A percentile compares a stretch with the other conserved stretches of the same genome.
phyloP scores from a whole-genome alignment of 108 stramenopile genomes.

The Asterionellopsis glacialis region DNA sequence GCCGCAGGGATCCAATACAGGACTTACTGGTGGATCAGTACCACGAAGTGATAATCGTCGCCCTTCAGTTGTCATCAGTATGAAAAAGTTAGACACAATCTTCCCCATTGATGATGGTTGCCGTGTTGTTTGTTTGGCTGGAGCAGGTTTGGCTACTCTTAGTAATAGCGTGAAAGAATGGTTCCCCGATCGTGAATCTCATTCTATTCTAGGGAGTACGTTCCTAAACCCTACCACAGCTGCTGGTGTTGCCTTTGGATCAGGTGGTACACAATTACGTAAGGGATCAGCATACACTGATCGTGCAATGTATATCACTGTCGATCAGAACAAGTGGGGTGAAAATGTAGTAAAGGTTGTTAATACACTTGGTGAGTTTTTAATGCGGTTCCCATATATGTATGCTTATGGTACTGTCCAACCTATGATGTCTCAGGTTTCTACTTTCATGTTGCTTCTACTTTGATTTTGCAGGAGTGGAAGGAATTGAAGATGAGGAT shows the following conservation, averaged over 20 bases:
- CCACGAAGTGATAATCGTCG: slow-evolving; percentile 44
- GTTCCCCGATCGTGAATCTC: slow-evolving; percentile 79
- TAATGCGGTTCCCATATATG: too few relatives aligned
- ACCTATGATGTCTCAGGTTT: too few relatives aligned
- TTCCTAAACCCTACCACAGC: slow-evolving; percentile 86
- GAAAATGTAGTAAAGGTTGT: slow-evolving; percentile 56
- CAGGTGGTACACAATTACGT: slow-evolving; percentile 74
- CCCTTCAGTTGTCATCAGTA: slow-evolving; percentile 60
- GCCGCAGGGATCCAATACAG: slow-evolving; percentile 76
- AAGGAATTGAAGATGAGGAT: slow-evolving; percentile 61
- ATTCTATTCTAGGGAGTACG: slow-evolving; percentile 71
- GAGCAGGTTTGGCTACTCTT: slow-evolving; percentile 64
- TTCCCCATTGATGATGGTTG: slow-evolving; percentile 80
- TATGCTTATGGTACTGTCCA: too few relatives aligned
- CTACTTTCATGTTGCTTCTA: too few relatives aligned
- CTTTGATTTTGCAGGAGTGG: slow-evolving; percentile 25
- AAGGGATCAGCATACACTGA: slow-evolving; percentile 84
- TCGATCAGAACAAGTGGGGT: slow-evolving; percentile 53
- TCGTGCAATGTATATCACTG: slow-evolving; percentile 58
- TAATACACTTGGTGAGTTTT: slow-evolving; percentile 54
- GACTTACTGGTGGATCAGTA: slow-evolving; percentile 80
- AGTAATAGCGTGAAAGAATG: slow-evolving; percentile 35
- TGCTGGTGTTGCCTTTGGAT: slow-evolving; percentile 81
- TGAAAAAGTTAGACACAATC: slow-evolving; percentile 62
- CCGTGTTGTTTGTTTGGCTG: slow-evolving; percentile 71